Evolutionary conservation across 1,139 yeast genomes (phyloP), one percentile per base, ranked within the genome.

Genomic region (Zygotorulaspora mrakii): DNA sequence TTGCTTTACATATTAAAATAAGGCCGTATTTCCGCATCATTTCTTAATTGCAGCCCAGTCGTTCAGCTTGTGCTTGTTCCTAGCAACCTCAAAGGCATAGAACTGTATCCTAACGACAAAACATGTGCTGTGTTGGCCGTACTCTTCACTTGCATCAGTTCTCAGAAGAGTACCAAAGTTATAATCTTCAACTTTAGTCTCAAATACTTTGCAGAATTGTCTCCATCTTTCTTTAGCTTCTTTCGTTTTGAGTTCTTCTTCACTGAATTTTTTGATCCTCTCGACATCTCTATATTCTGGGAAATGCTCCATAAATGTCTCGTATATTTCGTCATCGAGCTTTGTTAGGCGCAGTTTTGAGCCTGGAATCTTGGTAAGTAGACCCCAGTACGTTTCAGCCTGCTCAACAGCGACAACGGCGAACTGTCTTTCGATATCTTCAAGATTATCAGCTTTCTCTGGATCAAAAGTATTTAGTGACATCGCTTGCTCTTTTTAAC

Each of bases 381-480:
- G 68, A 38, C 74, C 73, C 96, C 96, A 91, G 74, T 91, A 94
- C 2, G 96, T 82, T 62, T 86, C 94, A 46, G 95, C 94, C 65
- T 94, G 97, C 65, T 78, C 80, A 17, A 94, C 98, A 6, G 97
- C 98, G 68, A 86, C 88, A 49, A 94, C 98, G 37, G 98, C 97
- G 60, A 91, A 91, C 69, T 89, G 96, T 74, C 79, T 85, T 67
- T 89, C 97, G 58, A 91, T 86, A 49, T 77, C 82, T 56, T 77
- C 82, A 49, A 76, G 65, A 58, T 77, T 77, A 39, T 77, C 81
- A 31, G 83, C 82, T 23, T 64, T 64, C 48, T 77, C 79, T 24
- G 83, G 74, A 49, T 74, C 69, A 51, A 78, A 77, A n/a, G 57
- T 55, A 13, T 50, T 47, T n/a, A n/a, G n/a, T n/a, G n/a, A n/a